These are phyloP conservation scores for Parietichytrium sp. DNA, from an alignment of 108 stramenopile genomes.

Conservation along the genomic window DNA sequence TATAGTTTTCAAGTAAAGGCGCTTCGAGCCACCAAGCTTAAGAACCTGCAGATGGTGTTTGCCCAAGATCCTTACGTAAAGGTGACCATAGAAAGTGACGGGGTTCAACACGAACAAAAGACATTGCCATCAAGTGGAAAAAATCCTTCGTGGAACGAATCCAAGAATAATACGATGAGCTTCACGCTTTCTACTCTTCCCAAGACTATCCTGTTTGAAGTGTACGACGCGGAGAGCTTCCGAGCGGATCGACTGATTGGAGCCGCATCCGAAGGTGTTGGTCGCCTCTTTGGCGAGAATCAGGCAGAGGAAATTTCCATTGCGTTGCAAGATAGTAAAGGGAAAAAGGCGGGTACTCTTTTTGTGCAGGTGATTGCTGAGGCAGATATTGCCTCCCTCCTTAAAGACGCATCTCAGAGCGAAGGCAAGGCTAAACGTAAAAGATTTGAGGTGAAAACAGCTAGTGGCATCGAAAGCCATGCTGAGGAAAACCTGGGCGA, in stretches of 20 bases:
- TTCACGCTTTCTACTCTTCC: background rate
- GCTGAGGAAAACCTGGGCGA: too few relatives aligned
- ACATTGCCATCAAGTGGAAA: background rate
- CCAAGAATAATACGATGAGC: background rate
- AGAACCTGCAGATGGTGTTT: background rate
- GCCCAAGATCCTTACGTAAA: conserved; percentile 14
- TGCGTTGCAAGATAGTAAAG: background rate
- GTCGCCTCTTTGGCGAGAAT: background rate
- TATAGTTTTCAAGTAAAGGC: background rate
- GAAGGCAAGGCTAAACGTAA: too few relatives aligned
- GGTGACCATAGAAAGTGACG: too few relatives aligned
- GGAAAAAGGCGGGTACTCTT: background rate
- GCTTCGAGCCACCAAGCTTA: background rate
- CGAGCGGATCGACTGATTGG: background rate
- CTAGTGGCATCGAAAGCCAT: too few relatives aligned
- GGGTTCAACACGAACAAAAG: background rate
- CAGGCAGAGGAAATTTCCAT: background rate
- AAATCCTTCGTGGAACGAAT: background rate
- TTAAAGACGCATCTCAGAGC: too few relatives aligned
- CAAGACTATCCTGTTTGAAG: background rate
- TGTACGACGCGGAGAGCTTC: background rate
- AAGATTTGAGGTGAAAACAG: too few relatives aligned
- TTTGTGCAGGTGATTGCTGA: background rate
- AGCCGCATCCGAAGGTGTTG: background rate
- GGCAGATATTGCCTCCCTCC: background rate